phyloP scores from a whole-genome alignment of 140 eudicot species.

The Stevia rebaudiana region DNA sequence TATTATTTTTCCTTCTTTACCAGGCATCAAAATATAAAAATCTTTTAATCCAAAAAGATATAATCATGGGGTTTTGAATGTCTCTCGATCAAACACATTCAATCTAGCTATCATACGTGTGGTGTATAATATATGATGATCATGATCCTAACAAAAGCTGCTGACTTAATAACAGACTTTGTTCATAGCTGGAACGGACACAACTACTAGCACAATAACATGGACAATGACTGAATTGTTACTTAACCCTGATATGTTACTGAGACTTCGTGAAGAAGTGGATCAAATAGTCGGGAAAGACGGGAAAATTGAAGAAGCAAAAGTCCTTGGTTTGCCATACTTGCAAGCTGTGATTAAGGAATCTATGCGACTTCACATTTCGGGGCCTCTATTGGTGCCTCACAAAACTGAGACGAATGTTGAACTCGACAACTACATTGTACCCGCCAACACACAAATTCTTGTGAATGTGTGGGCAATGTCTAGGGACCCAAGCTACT shows the following conservation, averaged over 20 bases:
- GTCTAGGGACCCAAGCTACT: slow-evolving; percentile 13
- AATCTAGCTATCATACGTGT: too few relatives aligned
- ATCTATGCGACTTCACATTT: slow-evolving; percentile 33
- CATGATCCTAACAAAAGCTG: too few relatives aligned
- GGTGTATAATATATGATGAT: too few relatives aligned
- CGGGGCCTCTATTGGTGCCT: slow-evolving; percentile 34
- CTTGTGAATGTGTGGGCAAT: background rate
- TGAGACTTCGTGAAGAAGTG: slow-evolving; percentile 26
- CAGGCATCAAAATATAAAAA: too few relatives aligned
- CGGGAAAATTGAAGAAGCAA: slow-evolving; percentile 27
- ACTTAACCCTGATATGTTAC: slow-evolving; percentile 22
- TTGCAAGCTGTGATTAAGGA: slow-evolving; percentile 38
- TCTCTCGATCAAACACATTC: too few relatives aligned
- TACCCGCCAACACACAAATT: background rate
- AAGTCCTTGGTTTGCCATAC: slow-evolving; percentile 29
- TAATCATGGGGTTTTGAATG: too few relatives aligned
- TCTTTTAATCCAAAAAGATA: too few relatives aligned
- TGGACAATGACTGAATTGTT: slow-evolving; percentile 36
- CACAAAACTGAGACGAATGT: slow-evolving; percentile 22
- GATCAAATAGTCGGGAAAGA: slow-evolving; percentile 5
- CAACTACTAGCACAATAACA: slow-evolving; percentile 28
- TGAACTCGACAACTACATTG: too few relatives aligned
- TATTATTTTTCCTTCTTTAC: too few relatives aligned
- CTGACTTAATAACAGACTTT: too few relatives aligned
- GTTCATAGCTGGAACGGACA: slow-evolving; percentile 20